Conservation (phyloP, 176 grass and related monocot species). For the Musa itinerans region DNA sequence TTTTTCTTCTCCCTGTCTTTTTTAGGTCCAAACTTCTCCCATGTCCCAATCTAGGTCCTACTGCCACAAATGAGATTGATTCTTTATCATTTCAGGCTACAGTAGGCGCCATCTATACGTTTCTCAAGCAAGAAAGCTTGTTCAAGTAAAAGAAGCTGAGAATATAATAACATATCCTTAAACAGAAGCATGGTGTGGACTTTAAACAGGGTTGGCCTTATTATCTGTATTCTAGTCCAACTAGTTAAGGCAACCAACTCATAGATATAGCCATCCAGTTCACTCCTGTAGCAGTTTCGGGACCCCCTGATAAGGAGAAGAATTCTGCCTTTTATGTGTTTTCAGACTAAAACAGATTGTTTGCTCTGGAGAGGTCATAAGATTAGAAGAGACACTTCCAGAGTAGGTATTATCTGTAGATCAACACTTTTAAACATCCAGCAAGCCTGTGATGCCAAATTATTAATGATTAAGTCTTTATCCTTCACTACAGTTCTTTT, state of each 20-base stretch:
- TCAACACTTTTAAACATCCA: neutral
- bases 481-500: neutral
- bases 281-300: neutral
- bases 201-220: neutral
- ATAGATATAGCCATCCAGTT: neutral
- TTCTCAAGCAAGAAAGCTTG: constrained; percentile 1
- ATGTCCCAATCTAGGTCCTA: constrained; percentile 2
- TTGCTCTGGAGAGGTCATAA: too few relatives aligned
- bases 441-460: neutral
- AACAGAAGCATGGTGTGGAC: neutral
- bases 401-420: neutral
- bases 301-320: neutral
- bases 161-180: neutral
- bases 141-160: neutral
- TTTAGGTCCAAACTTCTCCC: neutral
- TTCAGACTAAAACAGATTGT: neutral
- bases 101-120: neutral
- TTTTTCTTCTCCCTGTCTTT: neutral
- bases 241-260: neutral
- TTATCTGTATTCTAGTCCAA: neutral
- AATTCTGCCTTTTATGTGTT: neutral
- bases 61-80: neutral
- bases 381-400: neutral
- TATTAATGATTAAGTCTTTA: neutral
- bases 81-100: neutral